Evolutionary conservation across 768 basidiomycete species (phyloP), one percentile per base, ranked within the genome.

Genomic region (Tulasnella sp.): DNA sequence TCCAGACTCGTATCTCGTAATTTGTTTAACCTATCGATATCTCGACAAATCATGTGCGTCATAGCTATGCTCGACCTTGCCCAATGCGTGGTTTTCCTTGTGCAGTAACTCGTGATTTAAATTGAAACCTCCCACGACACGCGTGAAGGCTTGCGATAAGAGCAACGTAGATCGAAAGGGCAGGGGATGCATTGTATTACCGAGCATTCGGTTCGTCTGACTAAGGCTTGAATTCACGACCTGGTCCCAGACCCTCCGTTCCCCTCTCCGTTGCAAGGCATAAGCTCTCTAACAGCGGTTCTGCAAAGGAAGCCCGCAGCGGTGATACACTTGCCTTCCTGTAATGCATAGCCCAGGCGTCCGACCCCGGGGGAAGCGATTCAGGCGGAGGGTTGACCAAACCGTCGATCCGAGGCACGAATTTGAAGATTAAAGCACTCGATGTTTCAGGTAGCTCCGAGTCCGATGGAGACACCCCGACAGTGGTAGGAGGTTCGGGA

Each of bases 311-410:
- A 20, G 94, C 90, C 76, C 89, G 87, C 75, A 95, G 84, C 5
- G 94, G 93, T 32, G 94, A 94, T 3, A 96, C 90, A 80, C 92
- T 92, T 44, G 89, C 91, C 80, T 86, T 89, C 5, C 91, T 93
- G 78, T 90, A 86, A 78, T 86, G 85, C 42, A 96, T 85, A 20
- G 93, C 94, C 92, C 93, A 94, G 0, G 89, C 90, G 83, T 98
- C 95, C 13, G 92, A 90, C 3, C 93, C 95, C 26, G 88, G 85
- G 1, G 94, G 93, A n/a, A 95, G 84, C 23, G 83, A 83, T 3
- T 88, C 87, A 70, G 86, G 79, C 18, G 87, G 83, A 2, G 93
- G 93, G 67, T 86, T 86, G 67, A 96, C 87, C 18, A 96, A 85
- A n/a, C 84, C 84, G 86, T 51, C 57, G 51, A 96, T 89, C 72